phyloP scores from a whole-genome alignment of 2,329 filamentous ascomycete species.

The Alternaria novae-zelandiae region DNA sequence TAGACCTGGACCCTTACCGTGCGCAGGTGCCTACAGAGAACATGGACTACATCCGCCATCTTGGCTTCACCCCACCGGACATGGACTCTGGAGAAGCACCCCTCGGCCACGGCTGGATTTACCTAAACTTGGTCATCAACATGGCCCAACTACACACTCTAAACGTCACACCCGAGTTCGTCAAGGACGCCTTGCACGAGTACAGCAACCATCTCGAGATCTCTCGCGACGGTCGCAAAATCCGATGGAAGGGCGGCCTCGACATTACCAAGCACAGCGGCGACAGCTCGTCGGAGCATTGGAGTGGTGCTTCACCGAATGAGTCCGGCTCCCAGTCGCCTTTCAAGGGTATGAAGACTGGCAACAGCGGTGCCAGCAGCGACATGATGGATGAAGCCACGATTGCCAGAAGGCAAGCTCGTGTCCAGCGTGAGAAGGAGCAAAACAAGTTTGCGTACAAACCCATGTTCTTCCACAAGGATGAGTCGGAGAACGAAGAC shows the following conservation, averaged over 20 bases:
- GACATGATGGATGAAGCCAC: conserved; percentile 25
- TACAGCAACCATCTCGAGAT: conserved; percentile 79
- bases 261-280: conserved; percentile 70
- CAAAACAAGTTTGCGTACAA: conserved; percentile 52
- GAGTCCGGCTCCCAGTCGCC: conserved; percentile 44
- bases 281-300: conserved; percentile 57
- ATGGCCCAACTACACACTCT: conserved; percentile 86
- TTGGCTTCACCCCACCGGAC: conserved; percentile 70
- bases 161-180: conserved; percentile 79
- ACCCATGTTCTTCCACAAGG: conserved; percentile 57
- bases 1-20: conserved; percentile 80
- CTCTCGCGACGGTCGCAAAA: conserved; percentile 76
- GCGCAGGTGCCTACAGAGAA: conserved; percentile 77
- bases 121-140: conserved; percentile 79
- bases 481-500: conserved; percentile 49
- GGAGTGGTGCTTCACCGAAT: conserved; percentile 58
- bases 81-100: conserved; percentile 58
- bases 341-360: conserved; percentile 35
- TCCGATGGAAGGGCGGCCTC: conserved; percentile 77
- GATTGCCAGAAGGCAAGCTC: conserved; percentile 22
- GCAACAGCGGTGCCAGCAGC: conserved; percentile 26
- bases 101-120: conserved; percentile 79
- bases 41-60: conserved; percentile 77
- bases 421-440: conserved; percentile 29
- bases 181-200: conserved; percentile 72